Percentiles rank a stretch among this genome's conserved stretches.
These are phyloP conservation scores for Ascochyta fabae DNA, from an alignment of 2,329 filamentous ascomycete species.

Conservation along the genomic window DNA sequence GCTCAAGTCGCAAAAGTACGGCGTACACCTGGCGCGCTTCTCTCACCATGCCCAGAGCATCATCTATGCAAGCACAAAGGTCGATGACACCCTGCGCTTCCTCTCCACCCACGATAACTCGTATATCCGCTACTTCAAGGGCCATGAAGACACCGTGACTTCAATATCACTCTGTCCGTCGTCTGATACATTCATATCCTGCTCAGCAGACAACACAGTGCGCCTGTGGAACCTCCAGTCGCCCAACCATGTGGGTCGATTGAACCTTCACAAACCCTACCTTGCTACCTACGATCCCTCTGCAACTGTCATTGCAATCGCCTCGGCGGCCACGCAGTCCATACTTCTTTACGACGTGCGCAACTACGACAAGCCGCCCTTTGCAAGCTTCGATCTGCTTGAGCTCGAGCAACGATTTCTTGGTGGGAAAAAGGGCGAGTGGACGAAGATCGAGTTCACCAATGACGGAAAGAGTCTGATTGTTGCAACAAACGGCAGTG, in stretches of 20 bases:
- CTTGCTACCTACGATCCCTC: constrained; percentile 92
- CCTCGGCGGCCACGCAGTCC: constrained; percentile 77
- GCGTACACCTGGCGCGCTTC: constrained; percentile 90
- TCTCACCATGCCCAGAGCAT: constrained; percentile 91
- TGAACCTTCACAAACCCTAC: constrained; percentile 81
- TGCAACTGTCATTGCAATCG: constrained; percentile 88
- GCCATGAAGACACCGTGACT: constrained; percentile 85
- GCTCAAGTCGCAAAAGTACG: constrained; percentile 94
- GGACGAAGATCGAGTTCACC: constrained; percentile 93
- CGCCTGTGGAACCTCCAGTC: constrained; percentile 88
- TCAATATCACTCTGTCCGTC: constrained; percentile 83
- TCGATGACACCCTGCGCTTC: constrained; percentile 87
- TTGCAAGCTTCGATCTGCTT: constrained; percentile 81
- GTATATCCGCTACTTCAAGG: constrained; percentile 95
- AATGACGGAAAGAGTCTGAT: constrained; percentile 92
- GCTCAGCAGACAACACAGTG: constrained; percentile 87
- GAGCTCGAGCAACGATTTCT: constrained; percentile 62
- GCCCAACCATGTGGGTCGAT: constrained; percentile 77
- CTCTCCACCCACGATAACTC: constrained; percentile 93
- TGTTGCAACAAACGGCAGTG: constrained; percentile 79
- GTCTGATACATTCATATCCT: constrained; percentile 89
- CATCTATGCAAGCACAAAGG: constrained; percentile 93
- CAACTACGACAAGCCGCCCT: constrained; percentile 91
- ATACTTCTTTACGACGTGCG: constrained; percentile 91
- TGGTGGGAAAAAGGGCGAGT: constrained; percentile 64